Base-by-base conservation (phyloP, 768 basidiomycete genomes). In the Serendipita sp. region DNA sequence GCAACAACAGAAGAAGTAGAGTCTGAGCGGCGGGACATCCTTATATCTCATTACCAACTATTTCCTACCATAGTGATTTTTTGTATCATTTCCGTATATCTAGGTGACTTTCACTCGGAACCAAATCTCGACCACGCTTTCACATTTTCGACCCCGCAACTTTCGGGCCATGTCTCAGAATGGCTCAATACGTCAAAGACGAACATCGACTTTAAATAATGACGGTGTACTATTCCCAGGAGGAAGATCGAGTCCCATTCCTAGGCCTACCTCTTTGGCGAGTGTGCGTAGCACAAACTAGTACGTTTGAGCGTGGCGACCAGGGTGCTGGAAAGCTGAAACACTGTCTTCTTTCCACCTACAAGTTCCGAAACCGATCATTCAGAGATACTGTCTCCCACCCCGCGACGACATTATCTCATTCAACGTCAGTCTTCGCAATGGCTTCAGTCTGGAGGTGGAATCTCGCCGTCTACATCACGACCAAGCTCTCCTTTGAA, bases 351-450 rank as follows among this genome's bases (percentile, higher is more conserved):
- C n/a, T 33, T n/a, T 27, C 34, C 3, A 37, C 10, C 16, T 2
- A 23, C 11, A 29, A 74, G 73, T 10, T 73, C 73, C 6, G 72
- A 73, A 18, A 64, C 70, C 0, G 75, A 76, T 53, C 70, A 67
- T 15, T 70, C 76, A 2, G 76, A 82, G 66, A 85, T 86, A 43
- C 72, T 83, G 48, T 78, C 87, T 0, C 85, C 86, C 1, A 78
- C 82, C 29, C 86, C 86, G n/a, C 82, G 80, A 10, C 76, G 83
- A 64, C 83, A 86, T 69, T 76, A 83, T 63, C 74, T 68, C 3
- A 68, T 87, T 5, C 84, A 86, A 64, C 78, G 76, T 10, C 80
- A 82, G 46, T 81, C 80, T 65, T 79, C 80, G 62, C 78, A 80
- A 52, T 86, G 85, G 86, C 77, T 87, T 13, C 77, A 76, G 37